Evolutionary conservation across 352 stramenopile species (phyloP).

Genomic region (Hyaloperonospora arabidopsidis): DNA sequence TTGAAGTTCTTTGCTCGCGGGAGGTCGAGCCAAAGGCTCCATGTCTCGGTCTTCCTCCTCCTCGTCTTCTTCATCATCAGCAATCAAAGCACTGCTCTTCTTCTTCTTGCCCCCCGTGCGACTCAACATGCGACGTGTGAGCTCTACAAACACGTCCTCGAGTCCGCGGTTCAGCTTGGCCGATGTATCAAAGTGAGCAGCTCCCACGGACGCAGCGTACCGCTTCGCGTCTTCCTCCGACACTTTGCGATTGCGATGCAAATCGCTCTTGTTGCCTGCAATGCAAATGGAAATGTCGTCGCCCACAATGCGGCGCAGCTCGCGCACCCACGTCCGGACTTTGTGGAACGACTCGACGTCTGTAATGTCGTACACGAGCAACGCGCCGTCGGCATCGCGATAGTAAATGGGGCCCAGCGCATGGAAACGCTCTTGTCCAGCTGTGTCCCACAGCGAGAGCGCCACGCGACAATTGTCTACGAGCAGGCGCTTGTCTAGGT

Average conservation of each 20-base stretch:
- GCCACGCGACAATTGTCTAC: slow-evolving; percentile 76
- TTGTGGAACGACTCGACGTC: slow-evolving; percentile 88
- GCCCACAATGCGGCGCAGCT: slow-evolving; percentile 87
- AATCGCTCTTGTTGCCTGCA: slow-evolving; percentile 89
- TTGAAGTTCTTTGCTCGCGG: slow-evolving; percentile 16
- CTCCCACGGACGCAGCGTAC: slow-evolving; percentile 84
- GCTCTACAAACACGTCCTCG: slow-evolving; percentile 87
- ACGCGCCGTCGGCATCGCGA: slow-evolving; percentile 77
- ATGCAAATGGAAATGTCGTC: slow-evolving; percentile 89
- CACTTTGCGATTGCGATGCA: slow-evolving; percentile 86
- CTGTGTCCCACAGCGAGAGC: slow-evolving; percentile 84
- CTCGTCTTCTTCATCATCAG: slow-evolving; percentile 54
- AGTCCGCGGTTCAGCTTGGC: slow-evolving; percentile 89
- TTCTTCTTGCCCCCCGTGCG: slow-evolving; percentile 73
- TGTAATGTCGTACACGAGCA: slow-evolving; percentile 91
- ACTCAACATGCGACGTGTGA: slow-evolving; percentile 78
- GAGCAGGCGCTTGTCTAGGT: slow-evolving; percentile 87
- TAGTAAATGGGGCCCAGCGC: slow-evolving; percentile 87
- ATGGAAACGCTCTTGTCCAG: slow-evolving; percentile 84
- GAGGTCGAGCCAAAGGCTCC: slow-evolving; percentile 23
- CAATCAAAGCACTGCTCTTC: slow-evolving; percentile 63
- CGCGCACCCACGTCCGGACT: slow-evolving; percentile 89
- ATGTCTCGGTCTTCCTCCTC: slow-evolving; percentile 13
- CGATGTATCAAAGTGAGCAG: slow-evolving; percentile 86
- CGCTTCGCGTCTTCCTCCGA: slow-evolving; percentile 70